Percentiles rank a stretch among this genome's conserved stretches.
Conservation (phyloP, 164 flowering plant genomes). For the Tinospora cordifolia region DNA sequence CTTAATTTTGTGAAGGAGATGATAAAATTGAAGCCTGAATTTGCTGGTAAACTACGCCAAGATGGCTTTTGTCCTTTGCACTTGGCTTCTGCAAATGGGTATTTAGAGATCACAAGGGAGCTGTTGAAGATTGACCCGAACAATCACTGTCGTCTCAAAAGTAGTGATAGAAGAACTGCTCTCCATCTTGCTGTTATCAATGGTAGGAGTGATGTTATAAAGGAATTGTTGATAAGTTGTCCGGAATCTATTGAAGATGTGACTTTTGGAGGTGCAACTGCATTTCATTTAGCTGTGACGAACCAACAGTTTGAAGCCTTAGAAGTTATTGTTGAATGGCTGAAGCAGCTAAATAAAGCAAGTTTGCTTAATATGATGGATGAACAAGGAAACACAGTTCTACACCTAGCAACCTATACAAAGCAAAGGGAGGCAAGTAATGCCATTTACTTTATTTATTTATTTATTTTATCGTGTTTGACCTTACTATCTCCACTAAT, state of each 20-base stretch:
- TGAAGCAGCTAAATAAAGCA: conserved; percentile 11
- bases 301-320: conserved; percentile 25
- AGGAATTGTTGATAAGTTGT: conserved; percentile 19
- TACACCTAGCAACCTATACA: conserved; percentile 32
- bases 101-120: conserved; percentile 1
- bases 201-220: conserved; percentile 27
- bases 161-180: conserved; percentile 25
- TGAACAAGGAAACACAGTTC: conserved; percentile 30
- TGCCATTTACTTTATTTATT: background rate
- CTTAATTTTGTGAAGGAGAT: conserved; percentile 26
- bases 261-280: conserved; percentile 24
- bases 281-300: conserved; percentile 39
- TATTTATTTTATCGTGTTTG: no score
- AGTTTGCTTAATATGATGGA: conserved; percentile 24
- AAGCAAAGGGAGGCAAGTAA: conserved; percentile 28
- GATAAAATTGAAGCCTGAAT: conserved; percentile 22
- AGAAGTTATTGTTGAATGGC: conserved; percentile 16
- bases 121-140: conserved; percentile 7
- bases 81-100: conserved; percentile 18
- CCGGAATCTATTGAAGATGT: conserved; percentile 22
- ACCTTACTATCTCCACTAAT: no score
- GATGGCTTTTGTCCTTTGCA: conserved; percentile 39
- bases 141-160: conserved; percentile 19
- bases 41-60: conserved; percentile 23
- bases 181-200: conserved; percentile 29